Percentiles rank a stretch among this genome's conserved stretches.
phyloP scores from a whole-genome alignment of 164 flowering plant genomes.

The Litsea cubeba region DNA sequence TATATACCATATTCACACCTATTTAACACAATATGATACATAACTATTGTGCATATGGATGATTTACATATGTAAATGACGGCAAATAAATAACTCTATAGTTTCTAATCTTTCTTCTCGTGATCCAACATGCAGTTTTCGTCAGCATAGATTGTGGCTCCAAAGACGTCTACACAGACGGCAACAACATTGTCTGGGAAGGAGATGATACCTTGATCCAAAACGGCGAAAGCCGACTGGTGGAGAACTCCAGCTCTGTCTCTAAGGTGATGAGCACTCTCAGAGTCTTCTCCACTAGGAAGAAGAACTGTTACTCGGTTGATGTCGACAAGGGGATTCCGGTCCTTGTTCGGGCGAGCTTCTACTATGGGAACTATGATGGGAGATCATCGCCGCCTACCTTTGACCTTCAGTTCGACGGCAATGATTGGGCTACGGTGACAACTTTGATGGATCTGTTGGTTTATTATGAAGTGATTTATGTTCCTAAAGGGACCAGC shows the following conservation, averaged over 20 bases:
- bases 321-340: neutral
- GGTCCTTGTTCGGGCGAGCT: slow-evolving; percentile 30
- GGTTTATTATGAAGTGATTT: slow-evolving; percentile 8
- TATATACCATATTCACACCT: no score
- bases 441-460: neutral
- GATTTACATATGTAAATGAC: neutral
- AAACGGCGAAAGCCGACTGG: slow-evolving; percentile 19
- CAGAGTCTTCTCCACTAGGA: slow-evolving; percentile 26
- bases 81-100: neutral
- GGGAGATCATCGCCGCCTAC: slow-evolving; percentile 27
- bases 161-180: slow-evolving; percentile 11
- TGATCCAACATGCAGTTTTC: slow-evolving; percentile 19
- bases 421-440: slow-evolving; percentile 18
- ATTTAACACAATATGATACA: no score
- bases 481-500: slow-evolving; percentile 1
- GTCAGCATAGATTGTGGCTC: slow-evolving; percentile 36
- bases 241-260: neutral
- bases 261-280: slow-evolving; percentile 26
- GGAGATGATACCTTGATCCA: slow-evolving; percentile 20
- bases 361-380: slow-evolving; percentile 41
- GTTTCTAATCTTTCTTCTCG: neutral
- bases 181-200: slow-evolving; percentile 17
- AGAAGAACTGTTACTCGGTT: slow-evolving; percentile 34
- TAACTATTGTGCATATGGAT: neutral
- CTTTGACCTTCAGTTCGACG: slow-evolving; percentile 34